Conservation (phyloP, 2,329 filamentous ascomycete species). For the Tolypocladium tundrense region DNA sequence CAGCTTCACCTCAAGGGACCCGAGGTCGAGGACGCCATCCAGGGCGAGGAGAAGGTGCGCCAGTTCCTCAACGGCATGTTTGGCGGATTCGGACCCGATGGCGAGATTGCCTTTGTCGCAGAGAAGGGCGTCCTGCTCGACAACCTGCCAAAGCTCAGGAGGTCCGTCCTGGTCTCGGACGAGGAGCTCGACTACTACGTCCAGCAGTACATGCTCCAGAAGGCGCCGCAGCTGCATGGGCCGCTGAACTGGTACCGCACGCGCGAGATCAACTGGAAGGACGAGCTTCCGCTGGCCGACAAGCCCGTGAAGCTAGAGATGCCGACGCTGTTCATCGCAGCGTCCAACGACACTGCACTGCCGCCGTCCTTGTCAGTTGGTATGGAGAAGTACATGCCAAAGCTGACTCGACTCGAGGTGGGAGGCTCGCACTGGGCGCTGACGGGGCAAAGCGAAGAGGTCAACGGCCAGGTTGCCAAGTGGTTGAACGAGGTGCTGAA, state of each 20-base stretch:
- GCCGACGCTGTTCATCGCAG: conserved; percentile 67
- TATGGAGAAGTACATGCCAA: conserved; percentile 60
- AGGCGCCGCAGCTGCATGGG: conserved; percentile 53
- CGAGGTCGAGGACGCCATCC: conserved; percentile 49
- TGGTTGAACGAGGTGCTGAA: conserved; percentile 46
- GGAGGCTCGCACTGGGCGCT: conserved; percentile 73
- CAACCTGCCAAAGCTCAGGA: conserved; percentile 41
- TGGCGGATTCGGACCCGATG: conserved; percentile 49
- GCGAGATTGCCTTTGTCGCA: conserved; percentile 47
- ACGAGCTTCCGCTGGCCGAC: conserved; percentile 54
- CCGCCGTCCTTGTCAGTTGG: conserved; percentile 58
- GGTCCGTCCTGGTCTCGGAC: conserved; percentile 49
- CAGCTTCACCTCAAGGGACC: conserved; percentile 70
- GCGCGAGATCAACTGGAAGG: conserved; percentile 60
- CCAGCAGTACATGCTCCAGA: conserved; percentile 54
- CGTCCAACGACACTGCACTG: conserved; percentile 60
- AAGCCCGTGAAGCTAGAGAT: conserved; percentile 45
- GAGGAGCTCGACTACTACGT: conserved; percentile 73
- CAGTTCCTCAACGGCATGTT: conserved; percentile 64
- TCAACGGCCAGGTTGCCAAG: conserved; percentile 57
- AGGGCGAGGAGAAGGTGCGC: conserved; percentile 51
- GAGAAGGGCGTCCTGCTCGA: conserved; percentile 54
- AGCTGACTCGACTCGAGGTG: conserved; percentile 57
- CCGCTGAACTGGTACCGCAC: conserved; percentile 86
- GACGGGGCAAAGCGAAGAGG: conserved; percentile 58